Percentiles rank a stretch among this genome's conserved stretches.
These are phyloP conservation scores for Trapa bicornis DNA, from an alignment of 345 rosid genomes.

Conservation along the genomic window DNA sequence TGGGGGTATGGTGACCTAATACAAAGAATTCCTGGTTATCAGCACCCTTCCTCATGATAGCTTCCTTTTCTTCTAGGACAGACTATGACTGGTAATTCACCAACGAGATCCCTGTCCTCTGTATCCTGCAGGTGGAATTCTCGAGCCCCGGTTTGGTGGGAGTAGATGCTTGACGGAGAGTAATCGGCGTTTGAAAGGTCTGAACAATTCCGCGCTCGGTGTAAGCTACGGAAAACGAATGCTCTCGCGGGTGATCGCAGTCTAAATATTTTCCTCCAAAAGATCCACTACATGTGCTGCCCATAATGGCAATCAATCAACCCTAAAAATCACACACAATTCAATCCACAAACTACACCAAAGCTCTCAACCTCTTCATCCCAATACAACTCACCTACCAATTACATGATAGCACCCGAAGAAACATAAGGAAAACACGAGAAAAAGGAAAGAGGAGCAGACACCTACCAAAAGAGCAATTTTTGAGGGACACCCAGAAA, in stretches of 20 bases:
- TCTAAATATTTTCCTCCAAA: slow-evolving; percentile 58
- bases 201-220: slow-evolving; percentile 22
- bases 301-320: slow-evolving; percentile 62
- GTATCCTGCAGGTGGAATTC: slow-evolving; percentile 20
- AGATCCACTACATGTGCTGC: slow-evolving; percentile 98
- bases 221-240: slow-evolving; percentile 12
- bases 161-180: slow-evolving; percentile 33
- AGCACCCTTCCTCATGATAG: slow-evolving; percentile 51
- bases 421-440: not conserved
- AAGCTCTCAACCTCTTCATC: not conserved
- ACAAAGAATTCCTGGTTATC: slow-evolving; percentile 66
- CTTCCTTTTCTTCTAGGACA: slow-evolving; percentile 38
- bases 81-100: slow-evolving; percentile 11
- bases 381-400: slow-evolving; percentile 8
- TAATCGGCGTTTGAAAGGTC: slow-evolving; percentile 27
- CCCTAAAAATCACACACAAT: not conserved
- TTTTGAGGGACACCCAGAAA: slow-evolving; percentile 10
- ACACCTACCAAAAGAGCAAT: not conserved
- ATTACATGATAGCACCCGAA: not conserved
- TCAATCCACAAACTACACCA: not conserved
- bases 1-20: slow-evolving; percentile 79
- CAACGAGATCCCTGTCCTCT: slow-evolving; percentile 15
- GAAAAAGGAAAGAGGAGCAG: not conserved
- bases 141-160: slow-evolving; percentile 18
- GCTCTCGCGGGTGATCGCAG: slow-evolving; percentile 56